Evolutionary conservation across 1,284 basidiomycete genomes (phyloP), one percentile per base, ranked within the genome.

Genomic region (Megacollybia platyphylla): DNA sequence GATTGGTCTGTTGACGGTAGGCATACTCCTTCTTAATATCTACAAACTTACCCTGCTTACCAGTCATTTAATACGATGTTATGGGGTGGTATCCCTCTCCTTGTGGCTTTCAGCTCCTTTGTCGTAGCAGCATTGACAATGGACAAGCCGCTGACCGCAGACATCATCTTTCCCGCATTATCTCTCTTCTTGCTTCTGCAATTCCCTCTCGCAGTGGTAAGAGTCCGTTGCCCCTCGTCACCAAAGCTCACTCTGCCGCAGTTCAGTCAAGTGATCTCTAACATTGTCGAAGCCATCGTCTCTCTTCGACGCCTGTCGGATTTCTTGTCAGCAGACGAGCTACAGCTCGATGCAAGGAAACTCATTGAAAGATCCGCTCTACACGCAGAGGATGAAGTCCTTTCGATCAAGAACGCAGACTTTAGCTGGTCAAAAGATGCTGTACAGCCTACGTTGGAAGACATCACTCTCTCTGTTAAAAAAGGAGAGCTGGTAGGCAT

Each of bases 91-190:
- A 75, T 87, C 40, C 82, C 81, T 2, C 48, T 85, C 11, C 66
- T 92, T 6, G 90, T 96, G 27, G 88, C 88, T 0, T 91, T 94
- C 61, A 79, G 82, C 43, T 87, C 90, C 0, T 91, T 97, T 54
- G 79, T 87, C 7, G 74, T 82, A 0, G 92, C 89, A 34, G 83
- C 88, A 0, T 56, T 71, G 15, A 77, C 79, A 0, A 81, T 79
- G 2, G 62, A 73, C 2, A 69, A 58, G 37, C 88, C 91, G 1
- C 63, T 97, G 4, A 97, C 93, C 0, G 78, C 87, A 1, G 90
- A 96, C 53, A 68, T 92, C 48, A 91, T 97, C 52, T 97, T 97
- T 72, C 93, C 93, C 3, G 82, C 90, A 0, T 90, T 97, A 42
- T 86, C 89, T 0, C 67, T 97, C 32, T 97, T 97, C 67, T 85